A percentile compares a stretch with the other conserved stretches of the same genome.
These are phyloP conservation scores for Hymenoscyphus fraxineus DNA, from an alignment of 2,329 filamentous ascomycete genomes.

Conservation along the genomic window DNA sequence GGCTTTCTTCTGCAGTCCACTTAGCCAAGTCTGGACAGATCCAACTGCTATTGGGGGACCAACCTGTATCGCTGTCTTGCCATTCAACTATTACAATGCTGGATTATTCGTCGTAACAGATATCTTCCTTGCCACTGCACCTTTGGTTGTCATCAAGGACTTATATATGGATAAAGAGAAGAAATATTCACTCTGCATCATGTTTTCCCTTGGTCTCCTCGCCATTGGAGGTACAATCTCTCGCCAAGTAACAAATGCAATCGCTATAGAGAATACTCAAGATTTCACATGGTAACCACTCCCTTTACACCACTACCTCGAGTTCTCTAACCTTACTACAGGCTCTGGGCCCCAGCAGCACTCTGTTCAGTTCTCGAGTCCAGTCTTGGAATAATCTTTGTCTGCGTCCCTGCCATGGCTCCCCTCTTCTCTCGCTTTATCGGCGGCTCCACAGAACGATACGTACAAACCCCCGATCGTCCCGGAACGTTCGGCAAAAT, in stretches of 20 bases:
- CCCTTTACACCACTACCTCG: background rate
- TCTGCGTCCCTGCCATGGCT: slow-evolving; percentile 17
- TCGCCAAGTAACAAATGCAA: slow-evolving; percentile 14
- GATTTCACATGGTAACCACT: slow-evolving; percentile 16
- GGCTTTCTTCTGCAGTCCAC: slow-evolving; percentile 12
- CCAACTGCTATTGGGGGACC: slow-evolving; percentile 12
- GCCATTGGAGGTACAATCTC: slow-evolving; percentile 16
- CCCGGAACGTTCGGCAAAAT: slow-evolving; percentile 13
- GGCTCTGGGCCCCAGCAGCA: slow-evolving; percentile 18
- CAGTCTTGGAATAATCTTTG: slow-evolving; percentile 18
- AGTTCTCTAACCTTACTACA: background rate
- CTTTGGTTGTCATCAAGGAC: slow-evolving; percentile 12
- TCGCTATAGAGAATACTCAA: slow-evolving; percentile 5
- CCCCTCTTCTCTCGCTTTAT: slow-evolving; percentile 14
- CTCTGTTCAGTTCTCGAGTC: slow-evolving; percentile 18
- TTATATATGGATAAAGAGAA: slow-evolving; percentile 15
- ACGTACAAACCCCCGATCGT: slow-evolving; percentile 6
- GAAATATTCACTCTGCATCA: slow-evolving; percentile 13
- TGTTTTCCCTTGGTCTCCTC: slow-evolving; percentile 15
- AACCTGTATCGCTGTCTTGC: slow-evolving; percentile 13
- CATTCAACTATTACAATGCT: slow-evolving; percentile 18
- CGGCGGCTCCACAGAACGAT: slow-evolving; percentile 7
- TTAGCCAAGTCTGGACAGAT: slow-evolving; percentile 14
- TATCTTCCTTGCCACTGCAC: slow-evolving; percentile 14
- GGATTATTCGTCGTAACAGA: slow-evolving; percentile 11